Evolutionary conservation across 169 alveolate species (phyloP).

Genomic region (Eimeria mitis): DNA sequence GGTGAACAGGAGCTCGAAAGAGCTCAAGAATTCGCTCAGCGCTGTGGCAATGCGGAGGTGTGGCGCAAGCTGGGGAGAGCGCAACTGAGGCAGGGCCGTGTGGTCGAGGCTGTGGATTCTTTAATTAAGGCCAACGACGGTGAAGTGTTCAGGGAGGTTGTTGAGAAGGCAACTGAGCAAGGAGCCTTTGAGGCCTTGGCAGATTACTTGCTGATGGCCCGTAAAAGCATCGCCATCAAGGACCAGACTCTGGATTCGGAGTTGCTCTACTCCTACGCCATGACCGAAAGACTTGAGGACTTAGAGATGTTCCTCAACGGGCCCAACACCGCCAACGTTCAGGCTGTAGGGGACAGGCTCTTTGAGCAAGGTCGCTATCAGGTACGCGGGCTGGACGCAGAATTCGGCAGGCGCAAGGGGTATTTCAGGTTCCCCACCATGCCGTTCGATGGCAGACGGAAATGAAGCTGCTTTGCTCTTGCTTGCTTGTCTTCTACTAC

Average conservation of each 20-base stretch:
- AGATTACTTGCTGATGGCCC: conserved; percentile 95
- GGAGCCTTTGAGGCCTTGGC: conserved; percentile 92
- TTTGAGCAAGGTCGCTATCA: conserved; percentile 92
- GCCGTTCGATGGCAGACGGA: not conserved
- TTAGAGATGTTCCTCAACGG: conserved; percentile 95
- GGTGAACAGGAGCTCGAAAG: conserved; percentile 86
- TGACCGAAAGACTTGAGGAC: conserved; percentile 94
- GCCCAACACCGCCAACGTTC: conserved; percentile 93
- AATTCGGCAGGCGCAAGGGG: not conserved
- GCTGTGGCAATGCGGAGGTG: conserved; percentile 85
- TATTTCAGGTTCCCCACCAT: not conserved
- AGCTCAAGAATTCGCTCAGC: conserved; percentile 86
- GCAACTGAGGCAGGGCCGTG: conserved; percentile 91
- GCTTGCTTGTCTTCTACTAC: not conserved
- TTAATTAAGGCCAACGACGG: conserved; percentile 97
- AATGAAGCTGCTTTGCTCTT: not conserved
- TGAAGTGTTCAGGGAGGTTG: conserved; percentile 88
- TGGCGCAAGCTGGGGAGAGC: conserved; percentile 99
- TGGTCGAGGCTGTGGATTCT: conserved; percentile 97
- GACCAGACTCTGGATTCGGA: conserved; percentile 96
- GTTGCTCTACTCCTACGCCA: conserved; percentile 96
- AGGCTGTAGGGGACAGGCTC: conserved; percentile 96
- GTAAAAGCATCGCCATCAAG: conserved; percentile 89
- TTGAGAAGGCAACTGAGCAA: conserved; percentile 79
- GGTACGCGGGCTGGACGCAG: conserved; percentile 82